Evolutionary conservation across 352 stramenopile species (phyloP), one percentile per base, ranked within the genome.

Genomic region (Phytophthora sojae): DNA sequence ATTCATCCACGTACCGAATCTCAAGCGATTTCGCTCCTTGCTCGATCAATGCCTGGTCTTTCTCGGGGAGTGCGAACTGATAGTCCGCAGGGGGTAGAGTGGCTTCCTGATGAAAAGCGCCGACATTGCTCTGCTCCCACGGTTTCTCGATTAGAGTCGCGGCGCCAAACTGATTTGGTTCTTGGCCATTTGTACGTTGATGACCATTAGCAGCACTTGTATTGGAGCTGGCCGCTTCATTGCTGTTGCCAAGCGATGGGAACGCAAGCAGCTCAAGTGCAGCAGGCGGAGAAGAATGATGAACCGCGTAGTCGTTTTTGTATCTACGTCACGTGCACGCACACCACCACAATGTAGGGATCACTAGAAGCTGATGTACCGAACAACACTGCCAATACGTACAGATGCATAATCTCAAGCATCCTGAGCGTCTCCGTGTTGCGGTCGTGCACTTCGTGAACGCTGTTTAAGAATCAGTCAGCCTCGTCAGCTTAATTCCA

Each of bases 381-480:
- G 37, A 45, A 14, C 37, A 45, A 6, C 14, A 45, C 14, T 45
- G 14, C 19, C 2, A 61, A 4, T 15, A 74, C 81, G 11, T 79
- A 93, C 85, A 91, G 45, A 15, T 83, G 67, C 37, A 93, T 66
- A 44, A 80, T 79, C 52, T 93, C 80, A 37, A 93, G 79, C 70
- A 91, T 81, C 15, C 76, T 78, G 23, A 93, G 73, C 15, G 73
- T 86, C 74, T 93, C 85, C 12, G 77, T 66, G 47, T 93, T 93
- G 54, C 59, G 75, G 64, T 93, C 82, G 3, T 81, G 71, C 3
- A 85, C 45, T 57, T 89, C 65, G 25, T 54, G 54, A 47, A 90
- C 35, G 53, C 81, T 90, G 53, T 50, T 23, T 12, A 53, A 23
- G 6, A 19, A 50, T 14, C 26, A 64, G 32, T 11, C 29, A 26